A percentile compares a stretch with the other conserved stretches of the same genome.
These are phyloP conservation scores for Globisporangium lucens DNA, from an alignment of 352 stramenopile species.

Conservation along the genomic window DNA sequence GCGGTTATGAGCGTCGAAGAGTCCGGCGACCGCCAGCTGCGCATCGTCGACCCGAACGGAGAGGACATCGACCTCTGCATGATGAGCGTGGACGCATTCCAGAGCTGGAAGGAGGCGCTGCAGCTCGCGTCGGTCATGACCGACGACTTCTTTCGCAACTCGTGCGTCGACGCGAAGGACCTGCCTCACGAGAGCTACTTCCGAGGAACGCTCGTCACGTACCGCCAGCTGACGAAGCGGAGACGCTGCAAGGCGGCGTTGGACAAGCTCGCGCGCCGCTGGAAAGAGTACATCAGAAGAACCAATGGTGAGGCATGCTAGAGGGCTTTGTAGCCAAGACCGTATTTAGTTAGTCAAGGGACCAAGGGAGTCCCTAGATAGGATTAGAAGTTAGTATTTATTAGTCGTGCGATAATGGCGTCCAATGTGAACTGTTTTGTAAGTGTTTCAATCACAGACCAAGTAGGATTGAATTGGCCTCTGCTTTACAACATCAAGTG, in stretches of 20 bases:
- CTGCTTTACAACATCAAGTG: too few relatives aligned
- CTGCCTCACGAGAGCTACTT: conserved; percentile 44
- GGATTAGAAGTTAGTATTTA: conserved; percentile 3
- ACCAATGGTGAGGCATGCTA: not conserved
- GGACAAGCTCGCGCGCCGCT: conserved; percentile 20
- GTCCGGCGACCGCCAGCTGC: conserved; percentile 30
- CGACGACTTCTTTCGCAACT: conserved; percentile 37
- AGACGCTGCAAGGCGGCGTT: conserved; percentile 34
- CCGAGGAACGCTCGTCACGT: conserved; percentile 43
- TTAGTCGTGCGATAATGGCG: not conserved
- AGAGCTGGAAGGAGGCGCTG: conserved; percentile 32
- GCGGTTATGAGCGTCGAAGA: conserved; percentile 41
- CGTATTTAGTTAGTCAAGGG: not conserved
- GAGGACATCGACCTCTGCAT: conserved; percentile 47
- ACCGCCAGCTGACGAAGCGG: conserved; percentile 34
- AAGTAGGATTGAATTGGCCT: too few relatives aligned
- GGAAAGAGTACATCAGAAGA: conserved; percentile 8
- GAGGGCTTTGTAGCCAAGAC: not conserved
- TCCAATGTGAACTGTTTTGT: not conserved
- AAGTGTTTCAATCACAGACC: not conserved
- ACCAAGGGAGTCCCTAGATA: not conserved
- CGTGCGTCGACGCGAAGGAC: conserved; percentile 25
- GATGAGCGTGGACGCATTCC: conserved; percentile 23
- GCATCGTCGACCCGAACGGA: conserved; percentile 44
- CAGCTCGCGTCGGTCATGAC: conserved; percentile 39